A percentile compares a stretch with the other conserved stretches of the same genome.
These are phyloP conservation scores for Xylariales sp. DNA, from an alignment of 2,329 filamentous ascomycete species.

Conservation along the genomic window DNA sequence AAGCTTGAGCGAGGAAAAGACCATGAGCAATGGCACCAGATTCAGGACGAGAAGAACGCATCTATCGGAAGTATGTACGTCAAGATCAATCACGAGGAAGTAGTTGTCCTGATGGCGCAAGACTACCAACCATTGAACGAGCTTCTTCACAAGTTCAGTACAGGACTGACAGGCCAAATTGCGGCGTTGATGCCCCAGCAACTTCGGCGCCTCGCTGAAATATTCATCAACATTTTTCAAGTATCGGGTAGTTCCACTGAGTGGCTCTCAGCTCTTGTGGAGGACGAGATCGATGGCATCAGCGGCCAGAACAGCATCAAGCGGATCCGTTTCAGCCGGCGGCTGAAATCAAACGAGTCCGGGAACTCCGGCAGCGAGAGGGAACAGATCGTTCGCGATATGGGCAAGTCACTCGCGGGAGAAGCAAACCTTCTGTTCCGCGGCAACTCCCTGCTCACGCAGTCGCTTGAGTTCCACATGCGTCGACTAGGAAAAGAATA, in stretches of 20 bases:
- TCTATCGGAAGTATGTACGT: slow-evolving; percentile 79
- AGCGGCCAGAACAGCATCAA: slow-evolving; percentile 75
- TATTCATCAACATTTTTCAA: slow-evolving; percentile 91
- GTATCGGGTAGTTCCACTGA: slow-evolving; percentile 79
- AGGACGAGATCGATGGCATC: slow-evolving; percentile 95
- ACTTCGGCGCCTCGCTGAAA: slow-evolving; percentile 76
- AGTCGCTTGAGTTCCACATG: slow-evolving; percentile 94
- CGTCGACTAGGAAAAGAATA: slow-evolving; percentile 90
- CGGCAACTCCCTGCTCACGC: slow-evolving; percentile 90
- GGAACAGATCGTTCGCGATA: slow-evolving; percentile 68
- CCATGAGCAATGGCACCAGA: slow-evolving; percentile 82
- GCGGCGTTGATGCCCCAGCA: slow-evolving; percentile 73
- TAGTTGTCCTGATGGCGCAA: slow-evolving; percentile 79
- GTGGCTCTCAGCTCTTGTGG: slow-evolving; percentile 89
- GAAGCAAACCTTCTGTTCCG: slow-evolving; percentile 95
- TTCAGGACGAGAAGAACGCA: slow-evolving; percentile 72
- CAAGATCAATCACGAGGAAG: slow-evolving; percentile 78
- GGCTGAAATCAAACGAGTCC: slow-evolving; percentile 68
- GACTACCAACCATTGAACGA: slow-evolving; percentile 83
- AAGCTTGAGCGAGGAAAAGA: slow-evolving; percentile 74
- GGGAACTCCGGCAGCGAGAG: slow-evolving; percentile 59
- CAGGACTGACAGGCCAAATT: slow-evolving; percentile 80
- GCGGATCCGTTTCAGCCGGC: slow-evolving; percentile 66
- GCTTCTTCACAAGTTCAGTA: slow-evolving; percentile 78
- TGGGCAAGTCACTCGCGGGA: slow-evolving; percentile 73